Base-by-base conservation (phyloP, 352 stramenopile species). In the Globisporangium spinosum region DNA sequence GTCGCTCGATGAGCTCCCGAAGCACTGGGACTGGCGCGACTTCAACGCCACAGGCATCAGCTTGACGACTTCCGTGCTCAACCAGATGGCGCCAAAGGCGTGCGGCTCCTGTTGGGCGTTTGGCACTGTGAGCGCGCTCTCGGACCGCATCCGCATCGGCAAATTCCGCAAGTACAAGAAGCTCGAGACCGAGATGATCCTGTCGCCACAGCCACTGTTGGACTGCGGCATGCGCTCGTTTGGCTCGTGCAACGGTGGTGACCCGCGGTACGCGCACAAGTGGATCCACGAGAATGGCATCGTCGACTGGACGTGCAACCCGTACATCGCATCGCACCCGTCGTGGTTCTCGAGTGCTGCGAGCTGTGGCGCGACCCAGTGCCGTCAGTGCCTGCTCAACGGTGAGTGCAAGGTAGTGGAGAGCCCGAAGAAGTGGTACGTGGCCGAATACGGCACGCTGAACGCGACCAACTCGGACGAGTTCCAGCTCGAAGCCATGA, bases 401-500 rank as follows among this genome's bases (percentile, higher is more conserved):
- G 83, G 83, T 25, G 73, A 80, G 43, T 93, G 85, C 70, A 76
- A 78, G 22, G 80, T 89, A 20, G 58, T 88, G 29, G 69, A 81
- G 67, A 73, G 84, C 25, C 74, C 85, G 3, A 84, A 80, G 23
- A 90, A 90, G 70, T 89, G 89, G 65, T 81, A 71, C 58, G 84
- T 93, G 29, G 83, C 80, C 1, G 83, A 91, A 61, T 93, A 89
- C 58, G 85, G 83, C 32, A 93, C 85, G 49, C 77, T 93, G 51
- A 93, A 90, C 64, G 87, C 85, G 32, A 91, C 83, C 47, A 89
- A 68, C 22, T 68, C 70, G 27, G 64, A 77, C 0, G 82, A 89
- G 63, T 93, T 93, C 61, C 76, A 91, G 63, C 71, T 90, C 34
- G 80, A 90, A 43, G 85, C 82, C 27, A 98, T 98, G 89, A 95